A percentile compares a stretch with the other conserved stretches of the same genome.
Conservation (phyloP, 768 basidiomycete species). For the Lyophyllum decastes region DNA sequence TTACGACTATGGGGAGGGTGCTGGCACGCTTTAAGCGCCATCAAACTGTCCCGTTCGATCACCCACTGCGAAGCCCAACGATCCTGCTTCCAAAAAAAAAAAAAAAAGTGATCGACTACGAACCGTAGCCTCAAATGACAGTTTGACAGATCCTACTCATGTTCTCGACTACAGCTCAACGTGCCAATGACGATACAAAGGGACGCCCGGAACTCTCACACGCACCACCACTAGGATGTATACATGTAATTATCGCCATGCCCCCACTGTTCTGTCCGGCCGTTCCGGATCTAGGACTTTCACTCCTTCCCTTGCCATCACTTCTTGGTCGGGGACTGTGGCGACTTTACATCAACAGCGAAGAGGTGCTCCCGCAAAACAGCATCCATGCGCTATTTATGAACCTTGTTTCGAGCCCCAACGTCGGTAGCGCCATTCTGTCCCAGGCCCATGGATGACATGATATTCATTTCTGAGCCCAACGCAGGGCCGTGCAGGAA, state of each 20-base stretch:
- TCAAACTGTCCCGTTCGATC: constrained; percentile 8
- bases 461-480: not conserved
- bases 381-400: not conserved
- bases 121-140: constrained; percentile 11
- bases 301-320: not conserved
- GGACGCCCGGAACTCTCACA: not conserved
- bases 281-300: not conserved
- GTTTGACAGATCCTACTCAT: constrained; percentile 22
- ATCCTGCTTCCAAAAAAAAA: constrained; percentile 1
- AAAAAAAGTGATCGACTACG: constrained; percentile 2
- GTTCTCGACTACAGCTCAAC: constrained; percentile 10
- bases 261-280: not conserved
- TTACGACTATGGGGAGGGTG: not conserved
- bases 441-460: not conserved
- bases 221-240: not conserved
- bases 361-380: not conserved
- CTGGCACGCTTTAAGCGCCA: not conserved
- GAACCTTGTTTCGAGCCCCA: not conserved
- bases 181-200: constrained; percentile 2
- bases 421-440: not conserved
- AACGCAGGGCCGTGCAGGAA: not conserved
- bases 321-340: not conserved
- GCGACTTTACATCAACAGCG: not conserved
- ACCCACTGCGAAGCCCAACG: not conserved
- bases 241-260: not conserved